Base-by-base conservation (phyloP, 805 yeast genomes). In the Myxozyma neotropica region DNA sequence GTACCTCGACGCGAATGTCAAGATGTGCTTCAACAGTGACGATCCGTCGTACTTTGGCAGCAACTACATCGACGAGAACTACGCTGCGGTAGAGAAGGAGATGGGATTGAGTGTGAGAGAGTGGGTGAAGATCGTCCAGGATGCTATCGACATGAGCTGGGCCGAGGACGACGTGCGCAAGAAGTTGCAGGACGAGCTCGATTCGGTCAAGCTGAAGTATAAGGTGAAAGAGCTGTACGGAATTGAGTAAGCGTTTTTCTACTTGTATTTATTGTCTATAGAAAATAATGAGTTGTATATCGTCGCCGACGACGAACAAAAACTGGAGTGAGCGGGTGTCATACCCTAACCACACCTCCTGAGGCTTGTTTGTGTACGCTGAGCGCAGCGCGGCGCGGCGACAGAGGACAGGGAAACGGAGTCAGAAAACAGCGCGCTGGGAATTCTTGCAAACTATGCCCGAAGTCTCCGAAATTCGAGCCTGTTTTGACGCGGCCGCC, bases 11-110 rank as follows among this genome's bases (percentile, higher is more conserved):
- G 76, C 77, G 31, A 78, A 81, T 62, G 86, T 88, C 23, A 86
- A 89, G 27, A 86, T 89, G 72, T 84, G 90, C 44, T 77, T 88
- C 71, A 89, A 89, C 73, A 83, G 88, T 2, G 90, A 86, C 70
- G 91, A 86, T 70, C 91, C 91, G 40, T 88, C 94, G 2, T 88
- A 88, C 71, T 88, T 88, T 70, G 93, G 93, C 49, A 60, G 65
- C 58, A 93, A 90, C n/a, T 88, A 87, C 73, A 83, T 88, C 65
- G 75, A 88, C 65, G 93, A 88, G 70, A 88, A 88, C 73, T 88
- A 88, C 72, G 70, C 81, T 31, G 81, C 80, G 38, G 88, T 87
- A 29, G 88, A 87, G 63, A 77, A 81, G 55, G 78, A 80, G 64
- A 88, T 88, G 72, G 84, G 84, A 4, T 84, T 89, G 74, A 75